Evolutionary conservation across 305 asterid species (phyloP).

Genomic region (Solanum hybrid): DNA sequence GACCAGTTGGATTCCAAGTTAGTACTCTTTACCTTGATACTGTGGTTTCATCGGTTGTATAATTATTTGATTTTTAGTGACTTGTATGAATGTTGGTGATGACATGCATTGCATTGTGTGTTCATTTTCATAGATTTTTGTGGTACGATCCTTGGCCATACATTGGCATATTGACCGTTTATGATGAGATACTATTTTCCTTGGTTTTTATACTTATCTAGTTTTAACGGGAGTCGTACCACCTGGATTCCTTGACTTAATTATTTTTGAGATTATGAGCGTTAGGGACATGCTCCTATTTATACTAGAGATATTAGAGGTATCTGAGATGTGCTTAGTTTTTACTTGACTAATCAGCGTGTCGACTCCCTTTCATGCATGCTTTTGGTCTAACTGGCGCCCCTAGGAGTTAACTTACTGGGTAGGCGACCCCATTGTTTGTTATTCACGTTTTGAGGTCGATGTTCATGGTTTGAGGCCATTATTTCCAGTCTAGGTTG

Average conservation of each 20-base stretch:
- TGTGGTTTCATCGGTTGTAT: too few species aligned
- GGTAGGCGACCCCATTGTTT: background rate
- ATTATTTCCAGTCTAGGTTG: background rate
- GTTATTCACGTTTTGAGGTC: background rate
- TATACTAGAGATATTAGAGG: background rate
- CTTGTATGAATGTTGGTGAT: too few species aligned
- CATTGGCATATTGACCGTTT: background rate
- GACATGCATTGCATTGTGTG: too few species aligned
- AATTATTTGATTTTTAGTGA: too few species aligned
- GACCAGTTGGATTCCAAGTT: too few species aligned
- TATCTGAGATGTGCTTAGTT: background rate
- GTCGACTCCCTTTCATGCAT: background rate
- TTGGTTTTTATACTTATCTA: too few species aligned
- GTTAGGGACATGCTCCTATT: background rate
- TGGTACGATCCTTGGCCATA: background rate
- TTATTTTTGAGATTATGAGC: background rate
- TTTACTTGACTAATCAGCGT: background rate
- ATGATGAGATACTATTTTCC: background rate
- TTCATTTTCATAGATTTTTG: background rate
- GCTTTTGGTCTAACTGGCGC: too few species aligned
- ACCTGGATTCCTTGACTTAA: background rate
- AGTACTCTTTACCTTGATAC: too few species aligned
- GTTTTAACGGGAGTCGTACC: background rate
- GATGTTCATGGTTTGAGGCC: background rate
- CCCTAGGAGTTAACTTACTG: too few species aligned